These are phyloP conservation scores for Penicillium salamii DNA, from an alignment of 495 filamentous ascomycete species.

Conservation along the genomic window DNA sequence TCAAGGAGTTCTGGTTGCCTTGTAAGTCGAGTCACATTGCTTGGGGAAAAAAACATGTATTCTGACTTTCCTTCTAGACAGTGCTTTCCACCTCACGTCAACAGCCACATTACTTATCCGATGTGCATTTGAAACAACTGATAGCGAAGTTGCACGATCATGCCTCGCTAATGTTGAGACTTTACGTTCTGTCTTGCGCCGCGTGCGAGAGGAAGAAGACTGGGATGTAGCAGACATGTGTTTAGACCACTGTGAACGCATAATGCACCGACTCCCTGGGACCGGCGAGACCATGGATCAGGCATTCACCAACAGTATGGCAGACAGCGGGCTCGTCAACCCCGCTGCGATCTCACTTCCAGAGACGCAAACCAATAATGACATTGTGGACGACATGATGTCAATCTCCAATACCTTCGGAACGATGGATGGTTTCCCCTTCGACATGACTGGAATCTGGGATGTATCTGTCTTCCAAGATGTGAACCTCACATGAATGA, in stretches of 20 bases:
- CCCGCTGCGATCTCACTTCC: conserved; percentile 44
- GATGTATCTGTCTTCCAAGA: conserved; percentile 49
- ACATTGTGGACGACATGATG: conserved; percentile 53
- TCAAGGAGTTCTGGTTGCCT: conserved; percentile 50
- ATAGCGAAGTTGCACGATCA: conserved; percentile 37
- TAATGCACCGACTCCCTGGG: conserved; percentile 42
- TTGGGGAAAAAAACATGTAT: too few species aligned
- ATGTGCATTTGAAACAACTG: conserved; percentile 45
- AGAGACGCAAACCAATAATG: conserved; percentile 49
- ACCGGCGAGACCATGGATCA: conserved; percentile 23
- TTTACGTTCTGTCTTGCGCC: conserved; percentile 42
- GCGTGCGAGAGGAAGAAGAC: conserved; percentile 50
- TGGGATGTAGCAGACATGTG: conserved; percentile 56
- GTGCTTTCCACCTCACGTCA: conserved; percentile 48
- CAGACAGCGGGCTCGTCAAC: conserved; percentile 38
- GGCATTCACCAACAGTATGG: conserved; percentile 10
- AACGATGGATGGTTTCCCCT: conserved; percentile 50
- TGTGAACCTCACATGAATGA: conserved; percentile 36
- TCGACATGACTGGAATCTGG: conserved; percentile 53
- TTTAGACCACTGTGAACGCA: conserved; percentile 49
- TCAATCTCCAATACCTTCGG: conserved; percentile 49
- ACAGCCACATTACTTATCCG: conserved; percentile 49
- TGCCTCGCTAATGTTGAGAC: conserved; percentile 44
- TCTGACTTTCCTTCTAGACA: conserved; percentile 34
- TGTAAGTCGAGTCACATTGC: conserved; percentile 31